These are phyloP conservation scores for Aspergillus novoparasiticus DNA, from an alignment of 2,329 filamentous ascomycete species.

Conservation along the genomic window DNA sequence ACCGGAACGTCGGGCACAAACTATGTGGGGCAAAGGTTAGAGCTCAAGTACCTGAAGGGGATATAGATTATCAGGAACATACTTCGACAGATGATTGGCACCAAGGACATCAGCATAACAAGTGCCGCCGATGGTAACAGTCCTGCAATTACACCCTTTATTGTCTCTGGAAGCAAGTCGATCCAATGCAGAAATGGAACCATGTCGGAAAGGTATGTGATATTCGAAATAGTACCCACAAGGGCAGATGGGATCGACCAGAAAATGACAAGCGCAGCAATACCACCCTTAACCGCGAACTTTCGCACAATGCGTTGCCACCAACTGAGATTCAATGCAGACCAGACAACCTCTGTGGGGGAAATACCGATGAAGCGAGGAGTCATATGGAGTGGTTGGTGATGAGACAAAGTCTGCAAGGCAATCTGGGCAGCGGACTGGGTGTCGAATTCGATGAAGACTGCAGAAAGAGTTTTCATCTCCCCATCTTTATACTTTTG, in stretches of 20 bases:
- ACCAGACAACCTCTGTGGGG: constrained; percentile 88
- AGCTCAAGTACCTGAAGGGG: not conserved
- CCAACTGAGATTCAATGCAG: constrained; percentile 77
- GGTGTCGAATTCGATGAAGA: constrained; percentile 85
- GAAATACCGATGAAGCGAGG: constrained; percentile 83
- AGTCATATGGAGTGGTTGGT: constrained; percentile 82
- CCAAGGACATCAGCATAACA: constrained; percentile 80
- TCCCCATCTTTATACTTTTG: constrained; percentile 65
- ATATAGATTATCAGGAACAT: constrained; percentile 32
- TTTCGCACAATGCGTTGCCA: constrained; percentile 77
- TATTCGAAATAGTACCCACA: constrained; percentile 85
- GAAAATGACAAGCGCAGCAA: constrained; percentile 80
- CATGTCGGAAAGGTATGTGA: constrained; percentile 63
- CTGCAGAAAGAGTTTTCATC: constrained; percentile 68
- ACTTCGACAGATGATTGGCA: constrained; percentile 80
- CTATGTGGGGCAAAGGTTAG: constrained; percentile 40
- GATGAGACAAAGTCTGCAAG: constrained; percentile 80
- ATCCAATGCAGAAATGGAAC: constrained; percentile 73
- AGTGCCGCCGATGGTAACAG: constrained; percentile 79
- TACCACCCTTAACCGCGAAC: constrained; percentile 68
- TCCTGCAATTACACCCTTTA: constrained; percentile 81
- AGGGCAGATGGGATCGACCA: constrained; percentile 77
- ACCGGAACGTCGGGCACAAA: constrained; percentile 76
- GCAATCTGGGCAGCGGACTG: constrained; percentile 84
- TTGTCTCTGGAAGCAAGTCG: constrained; percentile 64